A percentile compares a stretch with the other conserved stretches of the same genome.
phyloP scores from a whole-genome alignment of 2,329 filamentous ascomycete genomes.

The Aaosphaeria arxii region DNA sequence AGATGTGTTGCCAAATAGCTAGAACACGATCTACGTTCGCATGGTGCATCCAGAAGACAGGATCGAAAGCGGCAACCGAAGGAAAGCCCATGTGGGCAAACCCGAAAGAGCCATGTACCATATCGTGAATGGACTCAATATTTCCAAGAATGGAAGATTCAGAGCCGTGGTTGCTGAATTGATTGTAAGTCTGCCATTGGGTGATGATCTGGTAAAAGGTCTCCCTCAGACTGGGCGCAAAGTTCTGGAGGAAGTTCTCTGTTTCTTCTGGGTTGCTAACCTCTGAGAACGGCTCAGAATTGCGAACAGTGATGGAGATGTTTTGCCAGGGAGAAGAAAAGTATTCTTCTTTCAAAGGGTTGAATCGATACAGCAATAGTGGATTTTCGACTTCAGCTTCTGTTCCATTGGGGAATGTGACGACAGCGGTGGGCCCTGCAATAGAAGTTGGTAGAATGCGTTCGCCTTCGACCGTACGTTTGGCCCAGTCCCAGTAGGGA shows the following conservation, averaged over 20 bases:
- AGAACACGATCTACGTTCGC: constrained; percentile 5
- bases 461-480: background rate
- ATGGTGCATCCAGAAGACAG: constrained; percentile 14
- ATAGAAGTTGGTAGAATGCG: background rate
- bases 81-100: constrained; percentile 35
- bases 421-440: background rate
- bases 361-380: constrained; percentile 1
- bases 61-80: constrained; percentile 8
- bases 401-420: constrained; percentile 5
- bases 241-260: background rate
- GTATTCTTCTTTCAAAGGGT: constrained; percentile 1
- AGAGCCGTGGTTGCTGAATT: constrained; percentile 1
- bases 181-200: constrained; percentile 7
- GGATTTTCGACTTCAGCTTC: constrained; percentile 1
- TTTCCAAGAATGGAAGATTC: constrained; percentile 3
- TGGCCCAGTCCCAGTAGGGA: constrained; percentile 8
- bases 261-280: background rate
- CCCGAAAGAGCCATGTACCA: constrained; percentile 5
- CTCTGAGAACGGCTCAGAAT: background rate
- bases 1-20: background rate
- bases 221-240: background rate
- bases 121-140: constrained; percentile 8
- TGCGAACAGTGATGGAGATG: background rate
- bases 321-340: background rate
- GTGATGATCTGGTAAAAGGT: background rate